Evolutionary conservation across 495 filamentous ascomycete species (phyloP), one percentile per base, ranked within the genome.

Genomic region (Physcia stellaris): DNA sequence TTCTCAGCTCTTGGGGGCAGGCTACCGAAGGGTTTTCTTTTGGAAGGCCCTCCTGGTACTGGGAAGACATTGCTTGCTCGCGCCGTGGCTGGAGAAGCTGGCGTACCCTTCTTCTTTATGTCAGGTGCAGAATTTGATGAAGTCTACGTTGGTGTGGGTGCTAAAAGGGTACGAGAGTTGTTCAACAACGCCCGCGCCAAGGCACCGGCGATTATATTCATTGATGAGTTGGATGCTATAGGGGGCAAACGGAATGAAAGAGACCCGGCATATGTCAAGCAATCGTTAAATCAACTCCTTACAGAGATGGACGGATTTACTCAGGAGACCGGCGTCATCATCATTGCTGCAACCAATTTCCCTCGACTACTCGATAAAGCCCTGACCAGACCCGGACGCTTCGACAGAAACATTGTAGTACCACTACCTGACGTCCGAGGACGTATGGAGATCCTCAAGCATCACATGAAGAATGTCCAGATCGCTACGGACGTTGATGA

Each of bases 101-200:
- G 90, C 41, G 92, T 96, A 16, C 90, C 90, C 1, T 96, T 95
- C 71, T 98, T 95, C 71, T 96, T 90, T 70, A 95, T 98, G 88
- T 96, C 92, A 48, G 90, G 90, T 20, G 87, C 82, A 40, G 92
- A 98, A 57, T 98, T 98, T 53, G 90, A 98, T 52, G 90, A 98
- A 57, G 81, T 98, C 28, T 98, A 94, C 51, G 92, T 98, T 18
- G 90, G 90, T 49, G 92, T 98, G 37, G 90, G 90, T 49, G 90
- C 90, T 33, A 96, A 96, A 66, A 84, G 90, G 53, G 90, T 98
- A 30, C 84, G 90, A 32, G 90, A 98, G 40, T 73, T 98, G n/a
- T 98, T 98, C 62, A 65, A 63, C 34, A 75, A 80, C 32, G 90
- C 90, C 34, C 86, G 88, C 48, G 61, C 68, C 19, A 98, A 96